These are phyloP conservation scores for Santalum album DNA, from an alignment of 164 flowering plant genomes.

Conservation along the genomic window DNA sequence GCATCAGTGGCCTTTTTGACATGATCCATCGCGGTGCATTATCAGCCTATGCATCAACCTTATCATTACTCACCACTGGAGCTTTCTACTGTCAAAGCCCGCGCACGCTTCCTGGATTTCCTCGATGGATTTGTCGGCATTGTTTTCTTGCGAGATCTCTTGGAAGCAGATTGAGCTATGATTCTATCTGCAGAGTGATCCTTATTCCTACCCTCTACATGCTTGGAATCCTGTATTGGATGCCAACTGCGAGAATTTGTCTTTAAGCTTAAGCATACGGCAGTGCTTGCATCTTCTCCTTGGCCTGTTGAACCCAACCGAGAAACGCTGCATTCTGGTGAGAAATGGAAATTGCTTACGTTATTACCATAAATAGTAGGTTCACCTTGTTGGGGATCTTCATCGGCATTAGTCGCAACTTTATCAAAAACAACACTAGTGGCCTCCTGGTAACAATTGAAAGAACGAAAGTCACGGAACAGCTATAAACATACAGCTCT, in stretches of 20 bases:
- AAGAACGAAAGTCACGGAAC: not conserved
- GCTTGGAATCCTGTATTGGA: slow-evolving; percentile 5
- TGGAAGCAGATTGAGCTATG: slow-evolving; percentile 15
- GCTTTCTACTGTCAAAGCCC: slow-evolving; percentile 8
- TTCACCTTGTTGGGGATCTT: slow-evolving; percentile 10
- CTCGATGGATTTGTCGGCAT: slow-evolving; percentile 11
- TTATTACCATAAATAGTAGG: slow-evolving; percentile 1
- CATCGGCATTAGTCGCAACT: slow-evolving; percentile 11
- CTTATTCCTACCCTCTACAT: not conserved
- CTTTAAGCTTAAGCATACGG: slow-evolving; percentile 22
- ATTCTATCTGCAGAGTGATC: slow-evolving; percentile 4
- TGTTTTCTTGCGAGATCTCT: slow-evolving; percentile 22
- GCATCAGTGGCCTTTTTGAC: not conserved
- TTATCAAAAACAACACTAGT: slow-evolving; percentile 8
- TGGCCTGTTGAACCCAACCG: slow-evolving; percentile 12
- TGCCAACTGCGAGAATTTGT: slow-evolving; percentile 12
- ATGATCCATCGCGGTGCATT: not conserved
- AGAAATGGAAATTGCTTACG: not conserved
- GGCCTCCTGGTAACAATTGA: slow-evolving; percentile 10
- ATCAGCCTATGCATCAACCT: not conserved
- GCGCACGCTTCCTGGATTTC: slow-evolving; percentile 34
- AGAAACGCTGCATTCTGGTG: slow-evolving; percentile 4
- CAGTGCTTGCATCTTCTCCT: slow-evolving; percentile 13
- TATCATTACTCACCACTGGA: slow-evolving; percentile 5
- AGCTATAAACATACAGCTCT: no score